Conservation (phyloP, 768 basidiomycete genomes). For the Gymnopilus junonius region DNA sequence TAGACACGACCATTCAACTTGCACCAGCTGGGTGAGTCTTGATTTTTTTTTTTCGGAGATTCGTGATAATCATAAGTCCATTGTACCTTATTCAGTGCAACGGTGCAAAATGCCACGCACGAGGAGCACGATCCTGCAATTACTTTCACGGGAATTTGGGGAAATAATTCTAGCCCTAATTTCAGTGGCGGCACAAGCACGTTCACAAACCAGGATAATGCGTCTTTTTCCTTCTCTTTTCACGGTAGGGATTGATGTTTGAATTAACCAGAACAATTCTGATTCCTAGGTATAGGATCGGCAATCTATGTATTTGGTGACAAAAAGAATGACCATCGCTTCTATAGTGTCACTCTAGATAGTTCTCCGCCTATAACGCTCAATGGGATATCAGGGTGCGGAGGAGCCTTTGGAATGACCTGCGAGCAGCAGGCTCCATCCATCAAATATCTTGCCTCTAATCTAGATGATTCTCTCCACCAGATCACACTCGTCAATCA, state of each 20-base stretch:
- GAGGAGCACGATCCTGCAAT: constrained; percentile 44
- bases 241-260: constrained; percentile 32
- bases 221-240: constrained; percentile 44
- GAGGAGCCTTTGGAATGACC: constrained; percentile 46
- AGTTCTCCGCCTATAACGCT: constrained; percentile 34
- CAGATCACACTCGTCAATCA: constrained; percentile 42
- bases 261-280: background rate
- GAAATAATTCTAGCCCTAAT: constrained; percentile 43
- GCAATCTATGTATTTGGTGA: constrained; percentile 51
- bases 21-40: constrained; percentile 45
- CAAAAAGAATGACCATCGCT: constrained; percentile 53
- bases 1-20: constrained; percentile 45
- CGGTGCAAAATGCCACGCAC: constrained; percentile 42
- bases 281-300: constrained; percentile 33
- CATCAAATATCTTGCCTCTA: constrained; percentile 46
- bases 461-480: constrained; percentile 42
- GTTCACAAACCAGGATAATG: constrained; percentile 45
- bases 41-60: no score
- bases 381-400: constrained; percentile 49
- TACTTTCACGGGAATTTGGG: constrained; percentile 46
- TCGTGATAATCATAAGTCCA: no score
- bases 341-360: constrained; percentile 46
- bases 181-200: constrained; percentile 51
- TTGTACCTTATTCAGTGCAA: constrained; percentile 31
- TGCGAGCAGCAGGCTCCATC: constrained; percentile 52